Percentiles rank a stretch among this genome's conserved stretches.
phyloP scores from a whole-genome alignment of 2,329 filamentous ascomycete genomes.

The Ramichloridium luteum region DNA sequence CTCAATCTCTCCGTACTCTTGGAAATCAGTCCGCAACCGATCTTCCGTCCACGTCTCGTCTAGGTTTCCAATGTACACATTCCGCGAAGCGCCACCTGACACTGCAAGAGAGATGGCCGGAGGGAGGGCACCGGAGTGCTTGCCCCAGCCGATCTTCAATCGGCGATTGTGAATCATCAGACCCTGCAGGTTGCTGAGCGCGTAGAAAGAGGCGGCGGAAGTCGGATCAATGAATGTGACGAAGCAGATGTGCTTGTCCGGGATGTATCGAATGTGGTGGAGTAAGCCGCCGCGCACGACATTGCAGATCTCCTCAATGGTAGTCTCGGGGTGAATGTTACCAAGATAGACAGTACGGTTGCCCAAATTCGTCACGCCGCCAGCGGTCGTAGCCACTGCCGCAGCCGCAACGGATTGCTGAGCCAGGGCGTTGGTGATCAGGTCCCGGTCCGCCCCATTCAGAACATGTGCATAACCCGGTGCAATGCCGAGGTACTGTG shows the following conservation, averaged over 20 bases:
- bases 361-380: slow-evolving; percentile 91
- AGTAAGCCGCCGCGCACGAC: slow-evolving; percentile 90
- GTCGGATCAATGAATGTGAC: slow-evolving; percentile 99
- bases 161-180: slow-evolving; percentile 98
- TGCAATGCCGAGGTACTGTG: slow-evolving; percentile 93
- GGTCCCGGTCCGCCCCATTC: slow-evolving; percentile 86
- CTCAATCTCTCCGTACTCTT: slow-evolving; percentile 95
- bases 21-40: slow-evolving; percentile 87
- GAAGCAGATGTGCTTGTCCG: slow-evolving; percentile 99
- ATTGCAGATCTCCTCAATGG: slow-evolving; percentile 98
- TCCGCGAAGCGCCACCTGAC: slow-evolving; percentile 91
- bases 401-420: slow-evolving; percentile 96
- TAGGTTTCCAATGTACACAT: slow-evolving; percentile 95
- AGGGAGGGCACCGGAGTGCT: slow-evolving; percentile 92
- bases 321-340: slow-evolving; percentile 98
- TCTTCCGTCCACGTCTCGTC: slow-evolving; percentile 98
- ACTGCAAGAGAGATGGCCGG: slow-evolving; percentile 93
- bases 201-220: slow-evolving; percentile 94
- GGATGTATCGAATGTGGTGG: slow-evolving; percentile 97
- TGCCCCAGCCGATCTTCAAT: slow-evolving; percentile 98
- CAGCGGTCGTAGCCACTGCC: slow-evolving; percentile 89
- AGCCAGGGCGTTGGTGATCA: slow-evolving; percentile 90
- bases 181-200: slow-evolving; percentile 90
- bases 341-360: slow-evolving; percentile 96
- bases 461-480: slow-evolving; percentile 93